Conservation (phyloP, 2,329 filamentous ascomycete genomes). For the Magnaporthiopsis incrustans region DNA sequence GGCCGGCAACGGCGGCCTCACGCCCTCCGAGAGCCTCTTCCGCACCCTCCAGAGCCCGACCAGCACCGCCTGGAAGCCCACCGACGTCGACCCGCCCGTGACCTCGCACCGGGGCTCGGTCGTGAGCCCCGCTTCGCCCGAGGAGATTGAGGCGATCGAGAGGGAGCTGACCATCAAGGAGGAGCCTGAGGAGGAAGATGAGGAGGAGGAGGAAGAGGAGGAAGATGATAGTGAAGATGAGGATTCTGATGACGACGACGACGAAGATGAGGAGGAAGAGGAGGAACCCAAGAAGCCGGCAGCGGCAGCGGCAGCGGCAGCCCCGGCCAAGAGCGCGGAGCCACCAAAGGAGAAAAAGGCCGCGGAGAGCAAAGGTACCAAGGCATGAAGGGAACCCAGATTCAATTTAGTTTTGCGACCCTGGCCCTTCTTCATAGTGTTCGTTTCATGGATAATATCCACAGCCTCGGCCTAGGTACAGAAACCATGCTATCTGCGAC, state of each 20-base stretch:
- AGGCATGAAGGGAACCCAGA: slow-evolving; percentile 6
- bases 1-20: slow-evolving; percentile 6
- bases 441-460: too few relatives aligned
- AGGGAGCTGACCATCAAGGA: slow-evolving; percentile 31
- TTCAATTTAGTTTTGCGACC: not conserved
- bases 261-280: slow-evolving; percentile 17
- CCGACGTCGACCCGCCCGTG: slow-evolving; percentile 21
- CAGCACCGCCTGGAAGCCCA: slow-evolving; percentile 30
- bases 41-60: slow-evolving; percentile 32
- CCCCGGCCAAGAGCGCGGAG: not conserved
- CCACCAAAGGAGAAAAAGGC: not conserved
- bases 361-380: slow-evolving; percentile 11
- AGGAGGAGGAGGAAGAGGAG: slow-evolving; percentile 24
- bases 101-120: slow-evolving; percentile 25
- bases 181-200: slow-evolving; percentile 27
- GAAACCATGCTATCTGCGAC: too few relatives aligned
- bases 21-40: slow-evolving; percentile 17
- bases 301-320: slow-evolving; percentile 12
- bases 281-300: slow-evolving; percentile 19
- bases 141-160: slow-evolving; percentile 32
- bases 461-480: too few relatives aligned
- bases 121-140: slow-evolving; percentile 24
- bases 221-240: slow-evolving; percentile 21
- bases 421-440: not conserved
- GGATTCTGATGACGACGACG: slow-evolving; percentile 19